These are phyloP conservation scores for Primulina tabacum DNA, from an alignment of 257 asterid species.

Conservation along the genomic window DNA sequence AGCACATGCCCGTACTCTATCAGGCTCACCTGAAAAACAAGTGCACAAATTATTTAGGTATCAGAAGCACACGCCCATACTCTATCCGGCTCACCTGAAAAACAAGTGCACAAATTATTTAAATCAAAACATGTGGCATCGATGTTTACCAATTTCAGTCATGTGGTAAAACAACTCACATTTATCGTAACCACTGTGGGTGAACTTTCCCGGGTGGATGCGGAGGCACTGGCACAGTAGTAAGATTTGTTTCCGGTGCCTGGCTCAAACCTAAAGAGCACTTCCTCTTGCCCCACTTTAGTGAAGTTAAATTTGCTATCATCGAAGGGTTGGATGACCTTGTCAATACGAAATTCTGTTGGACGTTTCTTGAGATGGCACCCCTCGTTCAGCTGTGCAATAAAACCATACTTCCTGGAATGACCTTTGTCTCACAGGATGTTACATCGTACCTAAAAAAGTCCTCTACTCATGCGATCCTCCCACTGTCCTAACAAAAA, in stretches of 20 bases:
- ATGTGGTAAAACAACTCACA: conserved; percentile 39
- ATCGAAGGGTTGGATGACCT: conserved; percentile 79
- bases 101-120: neutral
- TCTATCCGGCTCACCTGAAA: conserved; percentile 86
- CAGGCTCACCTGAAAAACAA: conserved; percentile 67
- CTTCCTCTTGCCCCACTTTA: conserved; percentile 73
- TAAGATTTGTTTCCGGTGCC: conserved; percentile 33
- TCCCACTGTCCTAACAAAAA: conserved; percentile 70
- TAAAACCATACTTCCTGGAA: conserved; percentile 55
- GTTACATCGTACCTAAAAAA: conserved; percentile 77
- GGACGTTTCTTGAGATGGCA: conserved; percentile 78
- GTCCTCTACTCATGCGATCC: conserved; percentile 54
- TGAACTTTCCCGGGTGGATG: conserved; percentile 34
- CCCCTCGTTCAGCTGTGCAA: conserved; percentile 84
- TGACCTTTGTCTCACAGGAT: conserved; percentile 59
- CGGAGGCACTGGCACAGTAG: conserved; percentile 32
- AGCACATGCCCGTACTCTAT: conserved; percentile 86
- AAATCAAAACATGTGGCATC: conserved; percentile 18
- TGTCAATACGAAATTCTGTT: conserved; percentile 64
- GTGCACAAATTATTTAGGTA: conserved; percentile 28
- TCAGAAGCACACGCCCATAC: conserved; percentile 76
- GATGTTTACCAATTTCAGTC: neutral
- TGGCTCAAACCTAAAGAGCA: conserved; percentile 67
- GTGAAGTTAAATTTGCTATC: conserved; percentile 64
- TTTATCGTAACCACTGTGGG: conserved; percentile 64